Conservation (phyloP, 2,329 filamentous ascomycete species). For the Diaporthe caulivora region DNA sequence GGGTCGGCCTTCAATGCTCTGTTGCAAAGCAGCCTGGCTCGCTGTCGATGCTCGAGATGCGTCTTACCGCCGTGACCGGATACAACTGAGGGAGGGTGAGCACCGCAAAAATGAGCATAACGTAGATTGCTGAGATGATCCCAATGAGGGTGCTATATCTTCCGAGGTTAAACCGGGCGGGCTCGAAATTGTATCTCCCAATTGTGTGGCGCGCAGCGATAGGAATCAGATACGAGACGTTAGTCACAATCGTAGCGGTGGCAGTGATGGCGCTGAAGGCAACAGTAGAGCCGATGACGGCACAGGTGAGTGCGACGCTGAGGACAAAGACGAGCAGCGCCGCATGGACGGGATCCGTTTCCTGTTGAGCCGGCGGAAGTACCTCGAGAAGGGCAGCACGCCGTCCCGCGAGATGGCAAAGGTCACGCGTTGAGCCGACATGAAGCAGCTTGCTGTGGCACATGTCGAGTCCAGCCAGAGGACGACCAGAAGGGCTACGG, state of each 20-base stretch:
- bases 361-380: constrained; percentile 49
- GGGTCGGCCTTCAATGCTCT: neutral
- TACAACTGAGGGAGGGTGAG: constrained; percentile 53
- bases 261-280: constrained; percentile 54
- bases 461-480: constrained; percentile 54
- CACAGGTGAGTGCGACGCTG: constrained; percentile 49
- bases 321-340: constrained; percentile 49
- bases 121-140: constrained; percentile 48
- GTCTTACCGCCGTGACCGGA: constrained; percentile 47
- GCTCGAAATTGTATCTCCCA: constrained; percentile 50
- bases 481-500: constrained; percentile 50
- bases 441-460: constrained; percentile 52
- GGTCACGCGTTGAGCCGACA: constrained; percentile 54
- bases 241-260: constrained; percentile 53
- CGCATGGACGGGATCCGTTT: constrained; percentile 52
- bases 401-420: constrained; percentile 55
- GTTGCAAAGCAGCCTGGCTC: neutral
- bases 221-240: constrained; percentile 54
- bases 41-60: no score
- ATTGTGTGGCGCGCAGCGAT: constrained; percentile 54
- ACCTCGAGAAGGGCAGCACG: constrained; percentile 52
- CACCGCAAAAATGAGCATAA: constrained; percentile 51
- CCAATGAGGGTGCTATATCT: constrained; percentile 44
- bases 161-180: constrained; percentile 52
- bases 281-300: constrained; percentile 52